Base-by-base conservation (phyloP, 139 green algal genomes). In the Mesotaenium endlicherianum region DNA sequence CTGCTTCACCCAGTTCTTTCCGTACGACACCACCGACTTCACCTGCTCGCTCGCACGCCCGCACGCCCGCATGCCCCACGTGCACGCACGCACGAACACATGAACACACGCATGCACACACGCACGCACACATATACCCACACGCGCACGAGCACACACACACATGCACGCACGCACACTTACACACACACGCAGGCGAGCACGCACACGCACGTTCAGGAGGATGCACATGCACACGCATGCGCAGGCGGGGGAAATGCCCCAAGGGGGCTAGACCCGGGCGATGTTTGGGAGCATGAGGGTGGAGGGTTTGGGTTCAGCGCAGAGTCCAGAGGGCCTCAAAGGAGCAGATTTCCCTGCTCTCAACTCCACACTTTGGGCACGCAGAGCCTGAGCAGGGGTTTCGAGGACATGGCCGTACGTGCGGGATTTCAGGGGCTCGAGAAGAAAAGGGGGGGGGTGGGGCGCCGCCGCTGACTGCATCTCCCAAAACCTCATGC, bases 1-100 rank as follows among this genome's bases (percentile, higher is more conserved):
- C 42, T 85, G 60, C 64, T 80, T 80, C 31, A 85, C 79, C 79
- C 79, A 85, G 11, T 75, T 11, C 11, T 78, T 78, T 69, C 70
- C 70, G 6, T 78, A 78, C 39, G 70, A 44, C 20, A 78, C 70
- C 36, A 78, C 70, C 6, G 70, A 78, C 49, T 78, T 78, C 6
- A 78, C 70, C 70, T 78, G 70, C 20, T 39, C 26, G 53, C n/a
- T n/a, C n/a, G n/a, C n/a, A n/a, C n/a, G n/a, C n/a, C n/a, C n/a
- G n/a, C n/a, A n/a, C n/a, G n/a, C n/a, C n/a, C n/a, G n/a, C n/a
- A n/a, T n/a, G n/a, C n/a, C n/a, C n/a, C n/a, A n/a, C n/a, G n/a
- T n/a, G n/a, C n/a, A n/a, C 59, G 16, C 31, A 14, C 11, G 17
- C 47, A 57, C 47, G 11, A 8, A 57, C 47, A 57, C 47, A 57